Base-by-base conservation (phyloP, 352 stramenopile species). In the Globisporangium recalcitrans region DNA sequence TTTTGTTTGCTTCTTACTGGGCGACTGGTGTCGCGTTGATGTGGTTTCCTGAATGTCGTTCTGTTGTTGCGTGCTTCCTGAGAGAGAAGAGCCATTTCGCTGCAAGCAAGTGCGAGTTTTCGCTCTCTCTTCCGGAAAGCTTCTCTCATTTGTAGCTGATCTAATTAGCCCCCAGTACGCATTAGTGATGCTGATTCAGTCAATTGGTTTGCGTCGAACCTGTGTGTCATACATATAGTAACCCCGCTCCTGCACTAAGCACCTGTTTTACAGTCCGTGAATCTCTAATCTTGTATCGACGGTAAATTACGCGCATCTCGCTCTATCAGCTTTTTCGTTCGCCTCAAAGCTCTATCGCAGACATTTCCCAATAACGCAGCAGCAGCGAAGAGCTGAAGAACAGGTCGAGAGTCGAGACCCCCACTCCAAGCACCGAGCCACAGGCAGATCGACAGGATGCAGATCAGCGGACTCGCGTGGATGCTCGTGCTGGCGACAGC, bases 401-500 rank as follows among this genome's bases (percentile, higher is more conserved):
- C 21, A 42, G 29, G n/a, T 14, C 13, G 48, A 55, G 26, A 38
- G 4, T n/a, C n/a, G n/a, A n/a, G n/a, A n/a, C n/a, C n/a, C n/a
- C n/a, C n/a, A n/a, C 2, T 22, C 27, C 8, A 31, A 55, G 46
- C 49, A 40, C 11, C 16, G 10, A 26, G 26, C 40, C 16, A 55
- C 5, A 57, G 51, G 21, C 1, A 26, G 29, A 14, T 16, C 44
- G 29, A 21, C 51, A 57, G 51, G 51, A 57, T 57, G 62, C 62
- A 59, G 46, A n/a, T 53, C 55, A 47, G 36, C 38, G 24, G 44
- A 49, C 53, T 60, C 62, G 46, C 51, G 58, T 61, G 48, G 46
- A n/a, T 65, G 49, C 48, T 65, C 38, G 57, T 52, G 38, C 27
- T 69, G 6, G 63, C 58, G 21, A 52, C 63, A 16, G 58, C 57